These are phyloP conservation scores for Phyllosticta citribraziliensis DNA, from an alignment of 2,329 filamentous ascomycete genomes.

Conservation along the genomic window DNA sequence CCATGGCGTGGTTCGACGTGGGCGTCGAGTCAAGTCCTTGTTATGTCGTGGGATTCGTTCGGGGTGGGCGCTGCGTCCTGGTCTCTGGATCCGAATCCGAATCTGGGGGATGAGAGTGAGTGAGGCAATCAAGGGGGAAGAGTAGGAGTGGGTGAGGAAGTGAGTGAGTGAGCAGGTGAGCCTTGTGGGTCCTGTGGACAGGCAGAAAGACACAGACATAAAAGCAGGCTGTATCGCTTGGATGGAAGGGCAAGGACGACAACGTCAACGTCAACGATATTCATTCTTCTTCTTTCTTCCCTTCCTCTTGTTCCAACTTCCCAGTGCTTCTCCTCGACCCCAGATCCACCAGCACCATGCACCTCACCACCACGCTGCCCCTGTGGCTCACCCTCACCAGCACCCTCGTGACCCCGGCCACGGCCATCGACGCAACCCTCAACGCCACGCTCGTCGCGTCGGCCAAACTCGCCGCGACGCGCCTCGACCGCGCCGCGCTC, in stretches of 20 bases:
- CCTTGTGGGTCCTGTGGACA: neutral
- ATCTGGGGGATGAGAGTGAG: neutral
- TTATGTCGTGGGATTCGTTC: neutral
- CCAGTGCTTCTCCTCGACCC: neutral
- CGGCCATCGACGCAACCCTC: slow-evolving; percentile 1
- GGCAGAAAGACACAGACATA: neutral
- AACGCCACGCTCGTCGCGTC: neutral
- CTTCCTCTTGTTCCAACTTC: neutral
- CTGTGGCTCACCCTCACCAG: neutral
- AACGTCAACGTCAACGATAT: neutral
- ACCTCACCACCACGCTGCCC: neutral
- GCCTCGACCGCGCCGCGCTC: slow-evolving; percentile 35
- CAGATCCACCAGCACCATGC: neutral
- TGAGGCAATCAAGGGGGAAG: neutral
- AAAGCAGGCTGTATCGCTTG: neutral
- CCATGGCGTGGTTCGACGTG: no score
- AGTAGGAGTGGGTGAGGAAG: neutral
- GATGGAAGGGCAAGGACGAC: neutral
- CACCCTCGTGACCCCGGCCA: neutral
- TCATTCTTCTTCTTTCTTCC: neutral
- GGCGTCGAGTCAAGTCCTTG: no score
- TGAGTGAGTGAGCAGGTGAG: neutral
- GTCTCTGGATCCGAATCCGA: neutral
- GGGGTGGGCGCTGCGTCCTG: neutral
- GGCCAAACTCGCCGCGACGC: slow-evolving; percentile 23